Conservation (phyloP, 352 stramenopile species). For the Aphanomyces cochlioides region DNA sequence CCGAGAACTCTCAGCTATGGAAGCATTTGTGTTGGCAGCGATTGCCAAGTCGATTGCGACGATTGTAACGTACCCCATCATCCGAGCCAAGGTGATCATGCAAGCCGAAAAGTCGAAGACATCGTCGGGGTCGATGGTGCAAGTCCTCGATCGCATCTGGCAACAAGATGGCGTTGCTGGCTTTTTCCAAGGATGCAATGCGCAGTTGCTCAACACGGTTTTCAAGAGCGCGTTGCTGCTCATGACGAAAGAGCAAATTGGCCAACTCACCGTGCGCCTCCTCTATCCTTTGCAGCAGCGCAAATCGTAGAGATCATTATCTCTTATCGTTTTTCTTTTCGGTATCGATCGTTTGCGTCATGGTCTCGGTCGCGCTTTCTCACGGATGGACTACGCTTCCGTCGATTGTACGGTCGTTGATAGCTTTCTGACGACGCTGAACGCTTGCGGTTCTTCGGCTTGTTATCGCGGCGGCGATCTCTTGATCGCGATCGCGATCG, state of each 20-base stretch:
- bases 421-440: not conserved
- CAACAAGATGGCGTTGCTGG: slow-evolving; percentile 51
- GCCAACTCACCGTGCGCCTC: slow-evolving; percentile 65
- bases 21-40: slow-evolving; percentile 78
- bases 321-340: slow-evolving; percentile 5
- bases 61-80: slow-evolving; percentile 83
- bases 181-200: slow-evolving; percentile 75
- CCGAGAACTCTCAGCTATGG: slow-evolving; percentile 44
- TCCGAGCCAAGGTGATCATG: slow-evolving; percentile 86
- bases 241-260: slow-evolving; percentile 84
- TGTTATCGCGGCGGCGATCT: not conserved
- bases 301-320: not conserved
- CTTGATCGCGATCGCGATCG: not conserved
- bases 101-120: slow-evolving; percentile 68
- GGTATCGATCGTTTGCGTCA: not conserved
- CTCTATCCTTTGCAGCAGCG: slow-evolving; percentile 45
- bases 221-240: slow-evolving; percentile 77
- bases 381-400: not conserved
- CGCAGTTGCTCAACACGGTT: slow-evolving; percentile 79
- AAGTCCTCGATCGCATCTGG: slow-evolving; percentile 65
- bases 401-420: not conserved
- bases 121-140: slow-evolving; percentile 57
- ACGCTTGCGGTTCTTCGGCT: not conserved
- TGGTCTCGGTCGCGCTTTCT: not conserved
- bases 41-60: slow-evolving; percentile 82